These are phyloP conservation scores for Geotrichum europaeum DNA, from an alignment of 1,139 yeast species.

Conservation along the genomic window DNA sequence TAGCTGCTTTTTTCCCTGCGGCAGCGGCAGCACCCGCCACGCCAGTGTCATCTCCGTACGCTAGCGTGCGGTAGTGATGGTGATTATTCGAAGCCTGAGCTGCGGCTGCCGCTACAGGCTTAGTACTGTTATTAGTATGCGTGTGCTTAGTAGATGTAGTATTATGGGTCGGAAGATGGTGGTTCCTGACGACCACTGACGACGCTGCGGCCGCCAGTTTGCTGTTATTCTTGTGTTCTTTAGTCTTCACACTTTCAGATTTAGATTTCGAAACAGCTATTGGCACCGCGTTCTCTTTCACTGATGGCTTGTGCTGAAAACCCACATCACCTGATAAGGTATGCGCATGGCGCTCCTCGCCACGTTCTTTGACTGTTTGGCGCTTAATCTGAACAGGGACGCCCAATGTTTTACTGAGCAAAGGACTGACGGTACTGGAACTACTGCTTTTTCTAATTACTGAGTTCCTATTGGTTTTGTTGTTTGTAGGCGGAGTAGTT, in stretches of 20 bases:
- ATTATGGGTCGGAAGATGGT: not conserved
- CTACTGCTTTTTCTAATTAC: not conserved
- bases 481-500: not conserved
- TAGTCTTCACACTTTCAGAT: not conserved
- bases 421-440: not conserved
- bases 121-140: not conserved
- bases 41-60: not conserved
- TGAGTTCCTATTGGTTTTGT: not conserved
- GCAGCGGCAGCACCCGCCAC: not conserved
- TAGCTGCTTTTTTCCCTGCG: not conserved
- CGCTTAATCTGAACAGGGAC: not conserved
- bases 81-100: not conserved
- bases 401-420: not conserved
- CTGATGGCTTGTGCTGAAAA: not conserved
- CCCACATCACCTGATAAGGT: not conserved
- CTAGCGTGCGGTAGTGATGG: constrained; percentile 4
- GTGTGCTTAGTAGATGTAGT: not conserved
- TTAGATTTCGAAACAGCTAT: not conserved
- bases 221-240: constrained; percentile 1
- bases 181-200: not conserved
- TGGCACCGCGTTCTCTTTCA: not conserved
- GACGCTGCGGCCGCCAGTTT: not conserved
- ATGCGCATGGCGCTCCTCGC: not conserved
- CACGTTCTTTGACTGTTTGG: not conserved
- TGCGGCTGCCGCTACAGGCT: not conserved